A percentile compares a stretch with the other conserved stretches of the same genome.
Evolutionary conservation across 2,329 filamentous ascomycete genomes (phyloP).

Genomic region (Hawksworthiomyces lignivorus): DNA sequence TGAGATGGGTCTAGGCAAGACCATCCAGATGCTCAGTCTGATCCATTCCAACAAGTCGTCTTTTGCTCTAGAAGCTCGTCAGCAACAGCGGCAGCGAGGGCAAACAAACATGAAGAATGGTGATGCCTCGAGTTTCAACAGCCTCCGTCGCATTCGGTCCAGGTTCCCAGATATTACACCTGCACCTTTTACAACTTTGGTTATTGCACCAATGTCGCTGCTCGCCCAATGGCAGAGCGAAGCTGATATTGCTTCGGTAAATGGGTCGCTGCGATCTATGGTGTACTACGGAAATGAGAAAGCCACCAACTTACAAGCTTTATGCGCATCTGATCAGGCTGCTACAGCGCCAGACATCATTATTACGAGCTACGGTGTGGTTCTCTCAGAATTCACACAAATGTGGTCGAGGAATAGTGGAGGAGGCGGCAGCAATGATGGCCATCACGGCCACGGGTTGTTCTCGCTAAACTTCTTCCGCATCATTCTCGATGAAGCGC

Average conservation of each 20-base stretch:
- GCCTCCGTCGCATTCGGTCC: conserved; percentile 37
- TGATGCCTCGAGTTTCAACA: conserved; percentile 18
- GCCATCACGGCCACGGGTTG: conserved; percentile 60
- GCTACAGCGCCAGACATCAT: conserved; percentile 77
- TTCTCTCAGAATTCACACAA: conserved; percentile 82
- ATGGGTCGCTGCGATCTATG: conserved; percentile 73
- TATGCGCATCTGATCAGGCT: conserved; percentile 70
- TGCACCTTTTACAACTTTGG: conserved; percentile 84
- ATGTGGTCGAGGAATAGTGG: conserved; percentile 55
- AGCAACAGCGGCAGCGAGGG: conserved; percentile 15
- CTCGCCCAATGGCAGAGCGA: conserved; percentile 97
- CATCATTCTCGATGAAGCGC: conserved; percentile 90
- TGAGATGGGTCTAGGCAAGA: conserved; percentile 97
- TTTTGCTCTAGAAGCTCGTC: conserved; percentile 31
- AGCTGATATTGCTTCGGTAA: conserved; percentile 79
- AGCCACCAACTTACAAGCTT: conserved; percentile 62
- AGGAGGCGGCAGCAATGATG: conserved; percentile 30
- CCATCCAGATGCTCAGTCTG: conserved; percentile 94
- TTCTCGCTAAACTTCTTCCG: conserved; percentile 95
- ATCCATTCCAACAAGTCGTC: conserved; percentile 75
- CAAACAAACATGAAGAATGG: no score
- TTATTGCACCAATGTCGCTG: conserved; percentile 94
- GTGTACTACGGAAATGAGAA: conserved; percentile 93
- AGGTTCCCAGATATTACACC: conserved; percentile 42
- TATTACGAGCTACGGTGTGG: conserved; percentile 88